A percentile compares a stretch with the other conserved stretches of the same genome.
Evolutionary conservation across 2,329 filamentous ascomycete genomes (phyloP).

Genomic region (Alternaria novae-zelandiae): DNA sequence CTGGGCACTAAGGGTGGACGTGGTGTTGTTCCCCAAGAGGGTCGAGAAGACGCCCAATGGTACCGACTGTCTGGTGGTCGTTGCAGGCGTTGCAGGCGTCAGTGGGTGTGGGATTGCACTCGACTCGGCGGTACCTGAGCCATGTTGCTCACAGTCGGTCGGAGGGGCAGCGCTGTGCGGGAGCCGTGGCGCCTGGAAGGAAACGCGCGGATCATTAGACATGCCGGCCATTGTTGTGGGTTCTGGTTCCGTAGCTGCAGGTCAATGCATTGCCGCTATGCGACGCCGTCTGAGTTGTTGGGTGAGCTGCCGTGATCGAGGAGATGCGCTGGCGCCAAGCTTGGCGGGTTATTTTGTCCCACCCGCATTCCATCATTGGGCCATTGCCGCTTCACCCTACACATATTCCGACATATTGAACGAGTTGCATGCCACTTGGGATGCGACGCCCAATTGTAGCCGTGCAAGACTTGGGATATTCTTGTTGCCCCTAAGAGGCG

Average conservation of each 20-base stretch:
- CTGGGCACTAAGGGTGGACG: slow-evolving; percentile 21
- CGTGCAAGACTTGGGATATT: neutral
- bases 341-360: slow-evolving; percentile 31
- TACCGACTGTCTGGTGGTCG: slow-evolving; percentile 44
- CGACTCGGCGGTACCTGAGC: slow-evolving; percentile 23
- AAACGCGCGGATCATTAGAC: slow-evolving; percentile 33
- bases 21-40: slow-evolving; percentile 36
- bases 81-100: slow-evolving; percentile 46
- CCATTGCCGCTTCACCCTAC: slow-evolving; percentile 23
- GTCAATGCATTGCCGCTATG: slow-evolving; percentile 49
- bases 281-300: slow-evolving; percentile 40
- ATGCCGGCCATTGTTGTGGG: slow-evolving; percentile 45
- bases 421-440: slow-evolving; percentile 12
- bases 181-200: slow-evolving; percentile 28
- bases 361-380: slow-evolving; percentile 31
- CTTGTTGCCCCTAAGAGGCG: neutral
- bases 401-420: slow-evolving; percentile 17
- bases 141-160: slow-evolving; percentile 24
- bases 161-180: slow-evolving; percentile 25
- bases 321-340: slow-evolving; percentile 40
- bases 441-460: neutral
- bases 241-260: slow-evolving; percentile 43
- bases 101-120: slow-evolving; percentile 38
- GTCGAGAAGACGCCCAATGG: slow-evolving; percentile 41
- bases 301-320: slow-evolving; percentile 45